These are phyloP conservation scores for Saussurea involucrata DNA, from an alignment of 129 eudicot genomes.

Conservation along the genomic window DNA sequence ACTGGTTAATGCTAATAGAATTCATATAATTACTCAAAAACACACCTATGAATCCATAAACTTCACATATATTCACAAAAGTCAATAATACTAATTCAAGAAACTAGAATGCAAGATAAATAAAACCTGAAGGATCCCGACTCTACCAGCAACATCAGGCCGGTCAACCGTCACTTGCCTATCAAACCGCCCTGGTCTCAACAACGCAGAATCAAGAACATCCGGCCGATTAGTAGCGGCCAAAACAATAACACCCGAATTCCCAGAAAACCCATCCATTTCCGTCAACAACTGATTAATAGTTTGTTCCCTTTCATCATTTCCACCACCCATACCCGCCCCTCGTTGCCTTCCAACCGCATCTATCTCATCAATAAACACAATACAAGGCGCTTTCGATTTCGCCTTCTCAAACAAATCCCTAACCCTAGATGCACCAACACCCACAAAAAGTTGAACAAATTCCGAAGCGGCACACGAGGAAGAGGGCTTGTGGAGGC, in stretches of 20 bases:
- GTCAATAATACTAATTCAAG: not conserved
- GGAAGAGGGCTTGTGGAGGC: slow-evolving; percentile 87
- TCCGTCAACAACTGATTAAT: slow-evolving; percentile 73
- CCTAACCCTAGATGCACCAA: slow-evolving; percentile 90
- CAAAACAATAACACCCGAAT: slow-evolving; percentile 87
- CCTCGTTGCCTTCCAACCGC: slow-evolving; percentile 87
- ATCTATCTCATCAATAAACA: slow-evolving; percentile 80
- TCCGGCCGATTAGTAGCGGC: slow-evolving; percentile 96
- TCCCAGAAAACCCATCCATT: slow-evolving; percentile 91
- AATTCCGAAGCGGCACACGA: slow-evolving; percentile 94
- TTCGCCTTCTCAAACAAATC: slow-evolving; percentile 93
- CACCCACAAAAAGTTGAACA: slow-evolving; percentile 92
- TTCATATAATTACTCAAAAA: not conserved
- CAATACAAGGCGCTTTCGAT: slow-evolving; percentile 69
- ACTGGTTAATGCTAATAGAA: not conserved
- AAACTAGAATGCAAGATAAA: not conserved
- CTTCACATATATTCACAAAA: not conserved
- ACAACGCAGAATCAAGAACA: slow-evolving; percentile 95
- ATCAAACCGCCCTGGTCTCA: slow-evolving; percentile 96
- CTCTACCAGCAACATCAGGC: slow-evolving; percentile 99
- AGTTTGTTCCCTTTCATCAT: slow-evolving; percentile 83
- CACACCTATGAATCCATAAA: not conserved
- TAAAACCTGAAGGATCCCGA: slow-evolving; percentile 79
- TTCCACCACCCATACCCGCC: slow-evolving; percentile 76
- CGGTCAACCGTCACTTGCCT: slow-evolving; percentile 88